A percentile compares a stretch with the other conserved stretches of the same genome.
These are phyloP conservation scores for Thuja plicata DNA, from an alignment of 83 land plant species.

Conservation along the genomic window DNA sequence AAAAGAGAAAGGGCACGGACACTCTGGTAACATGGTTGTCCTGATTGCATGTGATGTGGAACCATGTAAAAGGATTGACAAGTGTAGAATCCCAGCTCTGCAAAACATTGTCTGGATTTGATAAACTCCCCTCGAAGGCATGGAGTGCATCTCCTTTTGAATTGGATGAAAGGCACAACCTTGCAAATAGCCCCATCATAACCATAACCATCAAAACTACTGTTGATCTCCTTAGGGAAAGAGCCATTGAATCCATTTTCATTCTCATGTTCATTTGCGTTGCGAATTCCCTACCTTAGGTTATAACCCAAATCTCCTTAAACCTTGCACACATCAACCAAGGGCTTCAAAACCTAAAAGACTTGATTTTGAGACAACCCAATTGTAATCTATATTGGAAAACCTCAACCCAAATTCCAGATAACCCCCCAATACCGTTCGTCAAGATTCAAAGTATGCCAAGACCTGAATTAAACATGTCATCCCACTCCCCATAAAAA, in stretches of 20 bases:
- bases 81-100: conserved; percentile 91
- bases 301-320: not conserved
- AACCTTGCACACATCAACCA: not conserved
- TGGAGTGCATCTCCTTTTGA: conserved; percentile 76
- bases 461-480: not conserved
- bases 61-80: conserved; percentile 88
- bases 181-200: not conserved
- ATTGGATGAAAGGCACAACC: conserved; percentile 22
- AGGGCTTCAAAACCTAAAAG: not conserved
- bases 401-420: not conserved
- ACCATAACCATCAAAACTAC: not conserved
- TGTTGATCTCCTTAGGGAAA: not conserved
- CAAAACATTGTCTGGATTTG: conserved; percentile 74
- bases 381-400: not conserved
- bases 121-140: conserved; percentile 58
- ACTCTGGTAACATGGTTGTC: conserved; percentile 73
- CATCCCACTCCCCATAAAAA: not conserved
- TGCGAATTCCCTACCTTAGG: not conserved
- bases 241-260: not conserved
- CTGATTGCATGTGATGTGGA: conserved; percentile 79
- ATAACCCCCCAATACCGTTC: not conserved
- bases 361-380: not conserved
- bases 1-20: conserved; percentile 29
- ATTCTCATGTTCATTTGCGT: not conserved
- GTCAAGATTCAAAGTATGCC: not conserved